These are phyloP conservation scores for Pseudogymnoascus sp. DNA, from an alignment of 2,329 filamentous ascomycete species.

Conservation along the genomic window DNA sequence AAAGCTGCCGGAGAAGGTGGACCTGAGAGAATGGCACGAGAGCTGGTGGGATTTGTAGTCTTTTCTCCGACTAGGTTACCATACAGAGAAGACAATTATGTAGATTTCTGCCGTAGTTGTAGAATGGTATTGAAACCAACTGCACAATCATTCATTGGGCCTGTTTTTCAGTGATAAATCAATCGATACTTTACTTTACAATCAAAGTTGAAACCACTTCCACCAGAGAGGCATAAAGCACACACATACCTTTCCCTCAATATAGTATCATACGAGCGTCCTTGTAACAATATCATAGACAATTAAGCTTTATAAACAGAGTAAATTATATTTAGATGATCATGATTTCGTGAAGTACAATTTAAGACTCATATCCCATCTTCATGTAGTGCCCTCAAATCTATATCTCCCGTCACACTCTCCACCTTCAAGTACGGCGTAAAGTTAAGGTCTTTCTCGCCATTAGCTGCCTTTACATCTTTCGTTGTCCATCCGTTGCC, in stretches of 20 bases:
- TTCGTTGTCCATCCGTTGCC: slow-evolving; percentile 57
- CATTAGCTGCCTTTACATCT: slow-evolving; percentile 35
- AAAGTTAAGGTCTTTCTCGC: slow-evolving; percentile 34
- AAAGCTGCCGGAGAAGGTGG: slow-evolving; percentile 44
- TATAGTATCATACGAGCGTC: no score
- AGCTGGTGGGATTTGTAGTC: slow-evolving; percentile 49
- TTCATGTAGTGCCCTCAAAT: slow-evolving; percentile 56
- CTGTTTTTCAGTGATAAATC: no score
- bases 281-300: not conserved
- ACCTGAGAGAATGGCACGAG: slow-evolving; percentile 58
- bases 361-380: slow-evolving; percentile 42
- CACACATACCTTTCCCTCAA: no score
- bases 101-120: no score
- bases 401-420: slow-evolving; percentile 41
- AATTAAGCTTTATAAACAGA: not conserved
- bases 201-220: no score
- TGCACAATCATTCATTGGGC: no score
- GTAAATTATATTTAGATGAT: not conserved
- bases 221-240: no score
- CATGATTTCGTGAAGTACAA: not conserved
- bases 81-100: not conserved
- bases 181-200: no score
- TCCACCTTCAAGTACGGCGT: slow-evolving; percentile 48
- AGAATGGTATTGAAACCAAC: no score
- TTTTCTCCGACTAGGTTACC: not conserved